Conservation (phyloP, 2,329 filamentous ascomycete genomes). For the Penicillium sumatraense region DNA sequence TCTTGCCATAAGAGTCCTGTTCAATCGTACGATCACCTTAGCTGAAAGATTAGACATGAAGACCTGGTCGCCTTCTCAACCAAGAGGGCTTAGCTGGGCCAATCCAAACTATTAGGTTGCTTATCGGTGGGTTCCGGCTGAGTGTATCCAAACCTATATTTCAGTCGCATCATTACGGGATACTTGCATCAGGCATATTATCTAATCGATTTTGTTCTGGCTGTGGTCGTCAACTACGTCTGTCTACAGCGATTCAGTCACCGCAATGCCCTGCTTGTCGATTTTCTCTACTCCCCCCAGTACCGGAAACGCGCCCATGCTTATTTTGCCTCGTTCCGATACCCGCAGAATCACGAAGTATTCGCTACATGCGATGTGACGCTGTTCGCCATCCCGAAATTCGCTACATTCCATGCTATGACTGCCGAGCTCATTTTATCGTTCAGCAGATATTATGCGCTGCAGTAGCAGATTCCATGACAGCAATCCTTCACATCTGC, state of each 20-base stretch:
- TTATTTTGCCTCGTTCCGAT: background rate
- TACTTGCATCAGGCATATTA: slow-evolving; percentile 7
- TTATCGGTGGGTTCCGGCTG: slow-evolving; percentile 15
- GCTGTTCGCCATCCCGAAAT: background rate
- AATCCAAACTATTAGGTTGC: slow-evolving; percentile 15
- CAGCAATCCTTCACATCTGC: too few species aligned
- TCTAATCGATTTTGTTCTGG: background rate
- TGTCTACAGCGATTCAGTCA: background rate
- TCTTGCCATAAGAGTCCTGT: slow-evolving; percentile 12
- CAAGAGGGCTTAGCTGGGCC: slow-evolving; percentile 4
- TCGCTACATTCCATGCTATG: background rate
- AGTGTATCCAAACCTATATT: slow-evolving; percentile 8
- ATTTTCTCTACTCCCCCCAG: background rate
- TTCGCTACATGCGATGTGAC: background rate
- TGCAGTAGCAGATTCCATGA: too few species aligned
- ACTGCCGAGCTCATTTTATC: too few species aligned
- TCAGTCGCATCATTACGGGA: slow-evolving; percentile 7
- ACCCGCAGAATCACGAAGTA: background rate
- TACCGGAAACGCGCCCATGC: background rate
- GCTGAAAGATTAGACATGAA: slow-evolving; percentile 4
- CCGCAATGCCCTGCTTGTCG: background rate
- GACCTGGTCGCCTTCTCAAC: background rate
- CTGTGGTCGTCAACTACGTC: background rate
- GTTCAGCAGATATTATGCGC: too few species aligned
- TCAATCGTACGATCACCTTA: slow-evolving; percentile 14